phyloP scores from a whole-genome alignment of 768 basidiomycete genomes.

The Cantharellus anzutake region DNA sequence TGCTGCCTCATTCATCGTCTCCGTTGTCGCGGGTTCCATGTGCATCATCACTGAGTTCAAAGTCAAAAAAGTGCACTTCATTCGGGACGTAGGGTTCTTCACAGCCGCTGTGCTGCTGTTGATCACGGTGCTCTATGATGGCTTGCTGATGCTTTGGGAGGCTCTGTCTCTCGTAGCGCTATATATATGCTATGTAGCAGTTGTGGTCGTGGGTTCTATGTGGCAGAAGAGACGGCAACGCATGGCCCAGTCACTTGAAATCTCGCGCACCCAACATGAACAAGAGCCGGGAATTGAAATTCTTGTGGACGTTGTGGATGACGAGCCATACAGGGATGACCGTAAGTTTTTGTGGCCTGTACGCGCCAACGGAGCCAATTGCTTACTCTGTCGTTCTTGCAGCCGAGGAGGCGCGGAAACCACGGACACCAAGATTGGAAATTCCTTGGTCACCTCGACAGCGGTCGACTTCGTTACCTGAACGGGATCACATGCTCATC shows the following conservation, averaged over 20 bases:
- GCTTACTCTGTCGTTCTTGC: no score
- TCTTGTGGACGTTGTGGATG: neutral
- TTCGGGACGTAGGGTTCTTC: slow-evolving; percentile 93
- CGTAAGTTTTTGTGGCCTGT: neutral
- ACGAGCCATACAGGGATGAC: neutral
- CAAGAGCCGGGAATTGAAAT: neutral
- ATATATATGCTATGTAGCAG: slow-evolving; percentile 57
- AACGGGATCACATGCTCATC: neutral
- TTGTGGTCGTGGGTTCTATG: slow-evolving; percentile 66
- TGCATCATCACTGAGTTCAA: slow-evolving; percentile 90
- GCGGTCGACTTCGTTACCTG: neutral
- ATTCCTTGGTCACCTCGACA: neutral
- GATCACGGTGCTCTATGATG: slow-evolving; percentile 60
- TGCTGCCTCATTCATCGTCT: slow-evolving; percentile 88
- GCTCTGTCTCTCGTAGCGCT: slow-evolving; percentile 47
- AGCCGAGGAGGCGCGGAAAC: neutral
- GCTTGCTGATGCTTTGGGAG: slow-evolving; percentile 51
- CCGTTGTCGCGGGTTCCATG: slow-evolving; percentile 95
- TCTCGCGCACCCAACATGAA: neutral
- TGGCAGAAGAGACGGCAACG: slow-evolving; percentile 40
- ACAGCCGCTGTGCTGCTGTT: slow-evolving; percentile 62
- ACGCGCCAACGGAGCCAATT: no score
- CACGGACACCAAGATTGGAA: neutral
- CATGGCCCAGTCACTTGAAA: neutral
- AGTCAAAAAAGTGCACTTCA: slow-evolving; percentile 59